Evolutionary conservation across 768 basidiomycete genomes (phyloP), one percentile per base, ranked within the genome.

Genomic region (Pisolithus microcarpus): DNA sequence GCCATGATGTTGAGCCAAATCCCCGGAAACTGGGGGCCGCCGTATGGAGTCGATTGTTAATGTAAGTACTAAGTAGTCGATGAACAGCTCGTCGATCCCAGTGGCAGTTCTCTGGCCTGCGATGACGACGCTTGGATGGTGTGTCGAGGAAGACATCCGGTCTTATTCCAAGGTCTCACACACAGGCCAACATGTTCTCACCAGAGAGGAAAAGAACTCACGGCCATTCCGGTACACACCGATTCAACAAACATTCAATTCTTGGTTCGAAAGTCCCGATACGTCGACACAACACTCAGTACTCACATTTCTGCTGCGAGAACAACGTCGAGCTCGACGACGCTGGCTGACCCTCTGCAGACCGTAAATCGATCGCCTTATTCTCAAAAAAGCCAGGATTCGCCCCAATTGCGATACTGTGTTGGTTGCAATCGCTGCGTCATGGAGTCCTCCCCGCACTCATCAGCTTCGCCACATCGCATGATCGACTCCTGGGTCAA

Each of bases 401-500:
- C 43, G 24, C 43, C 16, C 24, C 26, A 26, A 7, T 43, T 23
- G 18, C 21, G 21, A 23, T 24, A 9, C 26, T 16, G 15, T 21
- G 39, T 21, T 21, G 18, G n/a, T 19, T 21, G 39, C 21, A 7
- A 40, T 40, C 18, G 18, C 13, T 44, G 26, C 43, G 28, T 24
- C 61, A 65, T 64, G 64, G 54, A 61, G 39, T 19, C 50, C 24
- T 24, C 50, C 38, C 54, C 58, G 48, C 53, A 44, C 38, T 23
- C 57, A 24, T 40, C 64, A 43, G 53, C 47, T 40, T 34, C 48
- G 23, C 56, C 61, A 43, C 65, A 60, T 13, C 59, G 67, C 52
- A 65, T 61, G 23, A 69, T 45, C 42, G 52, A 47, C 23, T 67
- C 67, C 6, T 52, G 37, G 38, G 62, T 69, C 36, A 61, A 67